These are phyloP conservation scores for Beauveria sp. DNA, from an alignment of 2,329 filamentous ascomycete genomes.

Conservation along the genomic window DNA sequence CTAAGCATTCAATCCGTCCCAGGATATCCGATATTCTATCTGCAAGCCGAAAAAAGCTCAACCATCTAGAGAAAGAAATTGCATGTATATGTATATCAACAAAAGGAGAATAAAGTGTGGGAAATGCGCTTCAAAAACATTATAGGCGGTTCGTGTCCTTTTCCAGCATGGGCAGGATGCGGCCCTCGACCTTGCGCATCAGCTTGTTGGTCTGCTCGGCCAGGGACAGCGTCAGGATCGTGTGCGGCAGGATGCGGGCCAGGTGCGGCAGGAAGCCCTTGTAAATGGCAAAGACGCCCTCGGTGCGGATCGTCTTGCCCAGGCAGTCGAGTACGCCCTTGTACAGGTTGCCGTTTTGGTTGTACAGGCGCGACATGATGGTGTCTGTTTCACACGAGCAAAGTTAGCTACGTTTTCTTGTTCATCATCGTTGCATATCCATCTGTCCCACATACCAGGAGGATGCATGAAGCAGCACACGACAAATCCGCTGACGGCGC, in stretches of 20 bases:
- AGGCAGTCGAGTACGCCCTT: constrained; percentile 87
- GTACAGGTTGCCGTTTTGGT: constrained; percentile 98
- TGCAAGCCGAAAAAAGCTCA: constrained; percentile 6
- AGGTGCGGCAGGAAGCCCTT: constrained; percentile 96
- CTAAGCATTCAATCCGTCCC: neutral
- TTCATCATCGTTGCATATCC: too few relatives aligned
- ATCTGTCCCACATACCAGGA: constrained; percentile 52
- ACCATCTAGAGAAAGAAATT: constrained; percentile 2
- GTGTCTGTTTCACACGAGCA: constrained; percentile 51
- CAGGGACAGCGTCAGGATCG: constrained; percentile 83
- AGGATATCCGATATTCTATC: constrained; percentile 6
- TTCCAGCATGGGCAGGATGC: constrained; percentile 38
- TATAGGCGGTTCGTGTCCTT: constrained; percentile 19
- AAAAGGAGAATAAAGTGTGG: neutral
- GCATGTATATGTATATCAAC: neutral
- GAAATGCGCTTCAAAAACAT: neutral
- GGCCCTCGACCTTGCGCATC: constrained; percentile 67
- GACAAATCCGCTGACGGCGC: constrained; percentile 84
- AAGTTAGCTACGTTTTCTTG: constrained; percentile 7
- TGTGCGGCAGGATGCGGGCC: constrained; percentile 89
- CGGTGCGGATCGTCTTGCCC: constrained; percentile 81
- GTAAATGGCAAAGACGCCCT: constrained; percentile 89
- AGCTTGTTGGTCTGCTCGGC: constrained; percentile 97
- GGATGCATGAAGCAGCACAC: constrained; percentile 98
- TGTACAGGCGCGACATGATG: constrained; percentile 98